Evolutionary conservation across 2,329 filamentous ascomycete genomes (phyloP).

Genomic region (Juglanconis juglandina): DNA sequence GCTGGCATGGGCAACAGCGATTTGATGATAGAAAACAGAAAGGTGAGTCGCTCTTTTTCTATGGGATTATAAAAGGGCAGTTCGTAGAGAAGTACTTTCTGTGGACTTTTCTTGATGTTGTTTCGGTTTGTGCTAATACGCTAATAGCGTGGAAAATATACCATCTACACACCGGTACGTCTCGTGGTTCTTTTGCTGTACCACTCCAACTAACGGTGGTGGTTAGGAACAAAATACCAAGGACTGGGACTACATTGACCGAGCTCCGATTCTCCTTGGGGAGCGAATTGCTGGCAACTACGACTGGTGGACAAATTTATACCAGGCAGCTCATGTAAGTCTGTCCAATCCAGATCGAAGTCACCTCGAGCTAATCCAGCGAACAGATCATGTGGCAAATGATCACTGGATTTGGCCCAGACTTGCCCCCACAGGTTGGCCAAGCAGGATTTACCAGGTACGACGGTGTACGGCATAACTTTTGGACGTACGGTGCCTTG

Average conservation of each 20-base stretch:
- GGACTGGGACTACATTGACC: constrained; percentile 10
- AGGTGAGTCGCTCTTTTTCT: too few species aligned
- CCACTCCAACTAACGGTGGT: background rate
- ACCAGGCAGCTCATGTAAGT: constrained; percentile 5
- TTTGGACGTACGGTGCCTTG: constrained; percentile 5
- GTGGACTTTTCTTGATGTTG: background rate
- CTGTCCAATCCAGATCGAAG: background rate
- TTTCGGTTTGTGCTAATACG: too few species aligned
- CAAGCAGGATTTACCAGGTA: background rate
- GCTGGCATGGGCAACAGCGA: background rate
- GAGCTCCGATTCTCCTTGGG: background rate
- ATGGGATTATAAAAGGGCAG: too few species aligned
- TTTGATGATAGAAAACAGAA: too few species aligned
- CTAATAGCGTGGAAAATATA: background rate
- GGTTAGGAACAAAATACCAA: constrained; percentile 11
- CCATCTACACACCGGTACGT: constrained; percentile 7
- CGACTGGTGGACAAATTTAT: constrained; percentile 8
- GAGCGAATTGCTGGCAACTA: constrained; percentile 5
- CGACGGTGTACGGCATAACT: background rate
- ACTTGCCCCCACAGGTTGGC: background rate
- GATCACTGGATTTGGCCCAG: background rate
- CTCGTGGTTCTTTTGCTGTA: too few species aligned
- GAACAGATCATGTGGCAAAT: constrained; percentile 6
- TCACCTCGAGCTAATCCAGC: background rate
- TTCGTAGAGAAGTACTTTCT: too few species aligned